Evolutionary conservation across 208 protist species (phyloP), one percentile per base, ranked within the genome.

Genomic region (Acanthamoeba healyi): DNA sequence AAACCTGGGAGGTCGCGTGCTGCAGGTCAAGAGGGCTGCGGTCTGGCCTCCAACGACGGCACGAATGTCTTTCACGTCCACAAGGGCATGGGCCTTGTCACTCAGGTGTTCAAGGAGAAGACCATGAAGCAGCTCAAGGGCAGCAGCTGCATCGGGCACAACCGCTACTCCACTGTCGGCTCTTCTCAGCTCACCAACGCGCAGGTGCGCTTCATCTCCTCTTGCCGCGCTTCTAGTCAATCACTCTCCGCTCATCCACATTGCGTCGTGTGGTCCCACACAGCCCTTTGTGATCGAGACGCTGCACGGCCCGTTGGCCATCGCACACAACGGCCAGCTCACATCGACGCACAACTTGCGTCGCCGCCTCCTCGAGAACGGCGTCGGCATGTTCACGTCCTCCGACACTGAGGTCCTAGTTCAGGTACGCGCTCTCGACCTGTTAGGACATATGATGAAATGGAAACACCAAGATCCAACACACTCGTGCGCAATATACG

Each of bases 11-110:
- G 12, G 10, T 36, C n/a, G 7, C 6, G 7, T 72, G 15, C 15
- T 26, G 5, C 74, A 90, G 96, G 96, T 12, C 96, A 97, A 82
- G 94, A 96, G 46, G 79, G 90, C 65, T 87, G 92, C 58, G 96
- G 96, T 42, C 95, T 97, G 46, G 94, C 94, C 9, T 94, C 95
- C 0, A 79, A 94, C 40, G 92, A 95, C 36, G 74, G 38, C 34
- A 92, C 63, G 29, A 70, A 29, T 63, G 87, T n/a, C 88, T 94
- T 90, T 40, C 94, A 77, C 56, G 74, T 95, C 4, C 94, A 95
- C 54, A 95, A 94, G 87, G 94, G 95, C 56, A 95, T 95, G 82
- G 96, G 96, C 32, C 86, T 97, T 2, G 96, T 95, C 2, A 94
- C 94, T 19, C 95, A 96, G 81, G 74, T 94, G 38, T 96, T 96